Base-by-base conservation (phyloP, 148 eudicot genomes). In the Spergularia marina region DNA sequence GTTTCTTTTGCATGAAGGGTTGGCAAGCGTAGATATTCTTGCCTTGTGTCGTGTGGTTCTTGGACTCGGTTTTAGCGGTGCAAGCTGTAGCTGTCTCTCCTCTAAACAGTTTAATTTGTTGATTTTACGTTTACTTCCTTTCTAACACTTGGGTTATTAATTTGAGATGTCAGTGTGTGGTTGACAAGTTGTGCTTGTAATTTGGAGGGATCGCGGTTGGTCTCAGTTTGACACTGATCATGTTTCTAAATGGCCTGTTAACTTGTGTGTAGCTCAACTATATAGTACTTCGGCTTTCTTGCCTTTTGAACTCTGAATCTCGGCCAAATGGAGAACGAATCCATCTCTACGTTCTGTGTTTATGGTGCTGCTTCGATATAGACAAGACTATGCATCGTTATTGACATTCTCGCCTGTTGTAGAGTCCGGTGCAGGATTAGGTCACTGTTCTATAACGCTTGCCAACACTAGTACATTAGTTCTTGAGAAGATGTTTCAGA, bases 11-110 rank as follows among this genome's bases (percentile, higher is more conserved):
- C 57, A 39, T 21, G 68, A 20, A 58, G n/a, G 72, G 18, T 44
- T 44, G 39, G 12, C 36, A 41, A 39, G 78, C 72, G 30, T 54
- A 30, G n/a, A 36, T 54, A 53, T 55, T 16, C 72, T 40, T 23
- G 63, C 64, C 65, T 67, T 25, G 56, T 25, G 71, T 75, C 71
- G 71, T 63, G 71, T 75, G 78, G 71, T 63, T 75, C 63, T 65
- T 40, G 53, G 60, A 64, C 69, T 30, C 6, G 21, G 39, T 23
- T 74, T 74, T 16, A 51, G 23, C 17, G 39, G 62, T 20, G 71
- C 61, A 75, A 53, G 44, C 56, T 53, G 30, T 65, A 65, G 71
- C 21, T 39, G 18, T 12, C 11, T 5, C 41, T 64, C 68, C 39
- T 40, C 63, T 12, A 75, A 71, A 55, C 74, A 51, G 39, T 18